phyloP scores from a whole-genome alignment of 2,329 filamentous ascomycete genomes.

The Mycosphaerelloides madeirae region DNA sequence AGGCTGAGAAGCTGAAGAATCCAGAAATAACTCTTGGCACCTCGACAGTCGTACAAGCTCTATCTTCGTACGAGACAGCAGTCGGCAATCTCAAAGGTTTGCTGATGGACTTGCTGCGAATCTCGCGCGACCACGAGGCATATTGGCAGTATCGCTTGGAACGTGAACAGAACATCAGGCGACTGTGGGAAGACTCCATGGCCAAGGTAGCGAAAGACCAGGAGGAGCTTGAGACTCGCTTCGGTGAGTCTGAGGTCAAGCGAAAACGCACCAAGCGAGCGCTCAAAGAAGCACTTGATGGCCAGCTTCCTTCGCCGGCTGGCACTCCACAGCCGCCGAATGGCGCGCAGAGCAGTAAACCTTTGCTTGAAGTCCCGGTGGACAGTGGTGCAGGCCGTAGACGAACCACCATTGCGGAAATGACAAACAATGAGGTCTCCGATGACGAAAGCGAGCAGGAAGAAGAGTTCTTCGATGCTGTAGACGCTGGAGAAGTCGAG shows the following conservation, averaged over 20 bases:
- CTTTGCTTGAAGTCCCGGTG: constrained; percentile 22
- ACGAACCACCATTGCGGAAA: constrained; percentile 63
- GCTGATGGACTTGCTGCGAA: constrained; percentile 80
- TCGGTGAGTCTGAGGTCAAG: constrained; percentile 87
- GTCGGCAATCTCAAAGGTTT: constrained; percentile 82
- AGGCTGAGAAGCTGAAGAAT: constrained; percentile 64
- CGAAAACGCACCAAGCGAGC: constrained; percentile 84
- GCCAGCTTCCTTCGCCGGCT: constrained; percentile 21
- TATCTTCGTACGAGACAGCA: constrained; percentile 81
- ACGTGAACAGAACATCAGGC: constrained; percentile 82
- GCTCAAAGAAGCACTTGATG: constrained; percentile 76
- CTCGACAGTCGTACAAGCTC: constrained; percentile 67
- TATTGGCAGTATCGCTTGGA: constrained; percentile 97
- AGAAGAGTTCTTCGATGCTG: constrained; percentile 95
- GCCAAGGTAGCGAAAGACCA: constrained; percentile 92
- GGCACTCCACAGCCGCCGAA: constrained; percentile 10
- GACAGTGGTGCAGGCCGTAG: constrained; percentile 40
- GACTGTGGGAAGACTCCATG: constrained; percentile 99
- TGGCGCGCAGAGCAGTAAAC: constrained; percentile 7
- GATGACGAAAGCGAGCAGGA: constrained; percentile 79
- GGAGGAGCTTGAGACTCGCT: constrained; percentile 79
- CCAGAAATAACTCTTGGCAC: constrained; percentile 72
- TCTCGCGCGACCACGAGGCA: constrained; percentile 87
- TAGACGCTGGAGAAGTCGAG: constrained; percentile 87
- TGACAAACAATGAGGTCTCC: constrained; percentile 63